Base-by-base conservation (phyloP, 169 alveolate species). In the Plasmodium vivax region DNA sequence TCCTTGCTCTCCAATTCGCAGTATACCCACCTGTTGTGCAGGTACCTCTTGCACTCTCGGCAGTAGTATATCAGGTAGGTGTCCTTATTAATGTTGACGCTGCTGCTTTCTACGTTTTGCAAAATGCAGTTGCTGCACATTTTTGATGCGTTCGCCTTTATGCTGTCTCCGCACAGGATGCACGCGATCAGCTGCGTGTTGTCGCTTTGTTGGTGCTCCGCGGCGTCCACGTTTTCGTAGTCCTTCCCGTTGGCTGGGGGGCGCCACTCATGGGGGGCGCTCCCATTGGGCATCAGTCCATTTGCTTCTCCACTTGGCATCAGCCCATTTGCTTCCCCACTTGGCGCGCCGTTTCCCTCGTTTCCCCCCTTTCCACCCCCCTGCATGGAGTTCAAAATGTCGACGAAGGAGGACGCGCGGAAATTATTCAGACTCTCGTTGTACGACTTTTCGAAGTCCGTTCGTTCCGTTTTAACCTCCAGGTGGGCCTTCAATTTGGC, bases 1-100 rank as follows among this genome's bases (percentile, higher is more conserved):
- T 99, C 99, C 83, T 98, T 98, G 79, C 99, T 97, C 96, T 99
- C 99, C 73, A 98, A 96, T 93, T 98, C 98, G 73, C 98, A 96
- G 56, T 95, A 93, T 9, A 98, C 97, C 99, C 99, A 99, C 79
- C 99, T 99, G 82, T 99, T 99, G 45, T 98, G 96, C 80, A 96
- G 96, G 94, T 98, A 99, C 62, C 99, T 96, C 79, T 92, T 94
- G 95, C 99, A 99, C 23, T 97, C 98, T 83, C 98, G 93, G 94
- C 99, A 99, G 83, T 95, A 97, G 83, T 96, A 94, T 34, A 98
- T 92, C 47, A 95, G 72, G 54, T 85, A 82, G 10, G 87, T 96
- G 83, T 90, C 94, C 54, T 81, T 90, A 43, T 81, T 90, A 62
- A 90, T 90, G 43, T 90, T 90, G 27, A 68, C 27, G 73, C 94